These are phyloP conservation scores for Eimeria acervulina DNA, from an alignment of 169 alveolate genomes.

Conservation along the genomic window DNA sequence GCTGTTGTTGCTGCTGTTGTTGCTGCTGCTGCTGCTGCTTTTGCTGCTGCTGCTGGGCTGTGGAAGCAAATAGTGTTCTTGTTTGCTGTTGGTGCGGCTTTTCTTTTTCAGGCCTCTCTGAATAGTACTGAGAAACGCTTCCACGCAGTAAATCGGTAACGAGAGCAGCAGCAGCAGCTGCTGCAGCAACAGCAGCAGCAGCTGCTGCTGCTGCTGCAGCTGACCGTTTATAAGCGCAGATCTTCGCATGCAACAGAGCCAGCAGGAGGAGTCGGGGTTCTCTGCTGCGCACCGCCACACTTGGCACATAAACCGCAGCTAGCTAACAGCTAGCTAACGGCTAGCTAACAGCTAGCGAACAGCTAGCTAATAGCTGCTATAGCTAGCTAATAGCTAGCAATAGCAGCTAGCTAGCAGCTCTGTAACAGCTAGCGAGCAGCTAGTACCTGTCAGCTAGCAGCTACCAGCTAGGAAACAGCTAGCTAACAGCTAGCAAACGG, in stretches of 20 bases:
- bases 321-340: too few species aligned
- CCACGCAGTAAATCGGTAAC: not conserved
- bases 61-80: too few species aligned
- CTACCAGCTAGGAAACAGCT: too few species aligned
- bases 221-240: not conserved
- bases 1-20: not conserved
- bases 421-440: not conserved
- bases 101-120: not conserved
- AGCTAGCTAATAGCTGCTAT: not conserved
- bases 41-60: too few species aligned
- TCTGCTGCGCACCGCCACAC: too few species aligned
- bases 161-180: not conserved
- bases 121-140: not conserved
- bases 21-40: not conserved
- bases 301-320: too few species aligned
- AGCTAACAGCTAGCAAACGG: not conserved
- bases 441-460: too few species aligned
- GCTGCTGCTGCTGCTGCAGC: not conserved
- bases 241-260: not conserved
- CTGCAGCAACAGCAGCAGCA: not conserved
- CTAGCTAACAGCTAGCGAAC: too few species aligned
- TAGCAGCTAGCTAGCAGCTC: not conserved
- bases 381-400: not conserved
- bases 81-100: not conserved
- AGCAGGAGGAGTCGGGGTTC: not conserved